These are phyloP conservation scores for Mortierella sp. DNA, from an alignment of 371 early-diverging fungal species.

Conservation along the genomic window DNA sequence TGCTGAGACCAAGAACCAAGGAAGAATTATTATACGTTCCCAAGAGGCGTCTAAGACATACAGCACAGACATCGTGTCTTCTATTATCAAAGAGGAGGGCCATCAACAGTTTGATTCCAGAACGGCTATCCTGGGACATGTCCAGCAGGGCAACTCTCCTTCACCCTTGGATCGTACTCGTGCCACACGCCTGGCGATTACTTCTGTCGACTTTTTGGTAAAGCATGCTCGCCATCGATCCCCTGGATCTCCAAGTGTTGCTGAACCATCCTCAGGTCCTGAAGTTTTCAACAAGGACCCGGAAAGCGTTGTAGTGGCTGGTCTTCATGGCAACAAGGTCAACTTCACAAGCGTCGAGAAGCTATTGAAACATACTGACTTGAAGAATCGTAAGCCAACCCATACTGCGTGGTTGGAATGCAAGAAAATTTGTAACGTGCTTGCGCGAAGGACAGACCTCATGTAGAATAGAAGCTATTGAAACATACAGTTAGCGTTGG, in stretches of 20 bases:
- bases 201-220: constrained; percentile 72
- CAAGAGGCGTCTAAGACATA: constrained; percentile 90
- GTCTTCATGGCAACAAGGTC: constrained; percentile 84
- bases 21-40: constrained; percentile 55
- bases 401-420: constrained; percentile 87
- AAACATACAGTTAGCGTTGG: too few species aligned
- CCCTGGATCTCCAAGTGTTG: constrained; percentile 41
- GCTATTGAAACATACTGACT: constrained; percentile 78
- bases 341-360: constrained; percentile 79
- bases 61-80: constrained; percentile 91
- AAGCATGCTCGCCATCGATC: constrained; percentile 57
- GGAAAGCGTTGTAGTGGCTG: constrained; percentile 84
- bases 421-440: constrained; percentile 41
- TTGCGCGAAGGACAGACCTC: constrained; percentile 34
- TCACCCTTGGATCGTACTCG: constrained; percentile 97
- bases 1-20: constrained; percentile 65
- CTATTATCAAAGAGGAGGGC: constrained; percentile 96
- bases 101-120: constrained; percentile 91
- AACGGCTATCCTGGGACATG: constrained; percentile 94
- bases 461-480: constrained; percentile 14
- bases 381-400: constrained; percentile 80
- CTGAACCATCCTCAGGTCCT: constrained; percentile 55
- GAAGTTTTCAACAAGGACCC: constrained; percentile 71
- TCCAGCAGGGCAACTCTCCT: constrained; percentile 98
- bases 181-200: constrained; percentile 88